Evolutionary conservation across 805 yeast species (phyloP), one percentile per base, ranked within the genome.

Genomic region (Kazachstania viticola): DNA sequence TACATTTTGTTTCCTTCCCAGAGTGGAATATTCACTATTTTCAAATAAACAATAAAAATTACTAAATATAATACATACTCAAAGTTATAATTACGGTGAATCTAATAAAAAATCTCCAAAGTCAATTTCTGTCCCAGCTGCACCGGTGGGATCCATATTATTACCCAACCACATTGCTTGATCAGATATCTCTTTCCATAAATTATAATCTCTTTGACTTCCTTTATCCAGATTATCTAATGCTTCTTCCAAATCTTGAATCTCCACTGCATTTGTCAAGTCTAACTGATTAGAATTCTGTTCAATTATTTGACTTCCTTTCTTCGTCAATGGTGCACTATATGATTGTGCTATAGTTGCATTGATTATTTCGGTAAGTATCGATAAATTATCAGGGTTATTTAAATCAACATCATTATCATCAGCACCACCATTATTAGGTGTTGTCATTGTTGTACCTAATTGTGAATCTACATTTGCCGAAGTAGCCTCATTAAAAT

Each of bases 181-280:
- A 45, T 69, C 71, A 0, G 85, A 73, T 34, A 80, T 75, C 40
- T 79, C 87, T 46, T 72, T 75, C 93, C 93, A 80, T 21, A 80
- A 56, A 38, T 76, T 67, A 30, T 60, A 51, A 40, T 72, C 78
- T 3, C 56, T 49, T 13, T 59, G 52, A n/a, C 59, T 59, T 2
- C 56, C 45, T 14, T 57, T 50, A 16, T 42, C 46, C 31, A 54
- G 39, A 40, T 64, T 45, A 26, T 56, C 58, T 14, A 58, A 19
- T 27, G 55, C 49, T 33, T 60, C 59, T n/a, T 19, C 11, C 9
- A 19, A 8, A 19, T 7, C 9, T n/a, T n/a, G n/a, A n/a, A n/a
- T n/a, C n/a, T n/a, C n/a, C n/a, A n/a, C n/a, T n/a, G n/a, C n/a
- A 25, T 58, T 58, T 6, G 57, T 37, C 2, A 57, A 46, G 33